Evolutionary conservation across 2,329 filamentous ascomycete species (phyloP).

Genomic region (Pseudogymnoascus pannorum): DNA sequence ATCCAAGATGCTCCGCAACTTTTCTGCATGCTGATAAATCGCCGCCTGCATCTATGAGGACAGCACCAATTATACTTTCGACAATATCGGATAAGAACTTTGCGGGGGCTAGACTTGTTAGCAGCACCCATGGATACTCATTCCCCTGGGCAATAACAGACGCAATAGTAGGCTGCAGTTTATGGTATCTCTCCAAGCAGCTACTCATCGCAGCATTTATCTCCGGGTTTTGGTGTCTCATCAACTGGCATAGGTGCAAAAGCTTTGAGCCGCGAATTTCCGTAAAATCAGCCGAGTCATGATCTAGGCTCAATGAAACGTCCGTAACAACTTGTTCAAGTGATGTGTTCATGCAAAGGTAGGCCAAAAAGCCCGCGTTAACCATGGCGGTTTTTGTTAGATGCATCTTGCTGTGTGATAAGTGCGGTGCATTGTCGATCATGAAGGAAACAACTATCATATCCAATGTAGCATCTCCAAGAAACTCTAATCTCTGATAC

Average conservation of each 20-base stretch:
- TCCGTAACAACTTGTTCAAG: conserved; percentile 27
- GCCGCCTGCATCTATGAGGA: conserved; percentile 75
- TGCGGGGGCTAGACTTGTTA: conserved; percentile 56
- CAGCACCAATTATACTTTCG: conserved; percentile 71
- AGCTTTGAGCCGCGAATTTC: conserved; percentile 12
- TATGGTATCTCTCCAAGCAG: background rate
- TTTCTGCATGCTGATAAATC: conserved; percentile 49
- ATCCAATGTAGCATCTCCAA: conserved; percentile 83
- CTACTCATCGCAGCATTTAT: conserved; percentile 28
- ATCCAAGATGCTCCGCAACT: conserved; percentile 56
- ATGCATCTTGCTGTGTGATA: conserved; percentile 61
- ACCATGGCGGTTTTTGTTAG: conserved; percentile 66
- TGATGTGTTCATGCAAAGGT: conserved; percentile 57
- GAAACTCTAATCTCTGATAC: conserved; percentile 74
- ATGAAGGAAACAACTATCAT: conserved; percentile 61
- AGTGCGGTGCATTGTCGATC: conserved; percentile 36
- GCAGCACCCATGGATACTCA: conserved; percentile 68
- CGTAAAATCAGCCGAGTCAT: background rate
- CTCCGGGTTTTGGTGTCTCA: conserved; percentile 49
- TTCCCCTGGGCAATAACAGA: conserved; percentile 41
- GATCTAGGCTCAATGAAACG: background rate
- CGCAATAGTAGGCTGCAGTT: conserved; percentile 11
- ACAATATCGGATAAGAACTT: conserved; percentile 83
- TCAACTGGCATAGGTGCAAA: conserved; percentile 59
- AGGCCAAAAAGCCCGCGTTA: conserved; percentile 74